These are phyloP conservation scores for Coemansia sp. DNA, from an alignment of 192 early-diverging fungal species.

Conservation along the genomic window DNA sequence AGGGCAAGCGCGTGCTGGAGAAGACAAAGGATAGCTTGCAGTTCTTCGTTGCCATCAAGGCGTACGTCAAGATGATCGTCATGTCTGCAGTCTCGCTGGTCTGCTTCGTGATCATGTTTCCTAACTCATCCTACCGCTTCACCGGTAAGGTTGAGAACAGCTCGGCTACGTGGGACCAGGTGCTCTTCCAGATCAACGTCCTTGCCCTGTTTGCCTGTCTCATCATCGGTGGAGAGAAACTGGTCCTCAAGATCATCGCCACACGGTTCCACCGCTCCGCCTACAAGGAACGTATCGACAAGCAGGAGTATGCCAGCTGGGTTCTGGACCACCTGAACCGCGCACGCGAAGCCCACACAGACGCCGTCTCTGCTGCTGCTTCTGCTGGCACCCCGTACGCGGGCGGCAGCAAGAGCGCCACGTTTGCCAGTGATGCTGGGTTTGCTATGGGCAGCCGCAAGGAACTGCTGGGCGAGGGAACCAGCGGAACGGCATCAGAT, in stretches of 20 bases:
- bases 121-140: slow-evolving; percentile 50
- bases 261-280: slow-evolving; percentile 64
- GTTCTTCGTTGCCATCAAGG: slow-evolving; percentile 58
- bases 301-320: slow-evolving; percentile 60
- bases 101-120: slow-evolving; percentile 58
- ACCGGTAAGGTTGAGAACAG: slow-evolving; percentile 40
- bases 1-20: slow-evolving; percentile 51
- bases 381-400: slow-evolving; percentile 25
- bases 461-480: slow-evolving; percentile 25
- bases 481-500: background rate
- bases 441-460: slow-evolving; percentile 36
- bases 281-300: slow-evolving; percentile 64
- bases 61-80: slow-evolving; percentile 59
- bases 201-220: slow-evolving; percentile 53
- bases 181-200: slow-evolving; percentile 58
- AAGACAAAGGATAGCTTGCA: slow-evolving; percentile 56
- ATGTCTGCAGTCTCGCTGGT: slow-evolving; percentile 55
- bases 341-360: slow-evolving; percentile 40
- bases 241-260: slow-evolving; percentile 63
- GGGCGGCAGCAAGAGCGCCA: slow-evolving; percentile 19
- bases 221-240: slow-evolving; percentile 61
- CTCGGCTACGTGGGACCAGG: slow-evolving; percentile 51
- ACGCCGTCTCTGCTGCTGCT: background rate
- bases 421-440: slow-evolving; percentile 19
- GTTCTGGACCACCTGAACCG: slow-evolving; percentile 61